Percentiles rank a stretch among this genome's conserved stretches.
Evolutionary conservation across 306 rosid genomes (phyloP).

Genomic region (Spatholobus suberectus): DNA sequence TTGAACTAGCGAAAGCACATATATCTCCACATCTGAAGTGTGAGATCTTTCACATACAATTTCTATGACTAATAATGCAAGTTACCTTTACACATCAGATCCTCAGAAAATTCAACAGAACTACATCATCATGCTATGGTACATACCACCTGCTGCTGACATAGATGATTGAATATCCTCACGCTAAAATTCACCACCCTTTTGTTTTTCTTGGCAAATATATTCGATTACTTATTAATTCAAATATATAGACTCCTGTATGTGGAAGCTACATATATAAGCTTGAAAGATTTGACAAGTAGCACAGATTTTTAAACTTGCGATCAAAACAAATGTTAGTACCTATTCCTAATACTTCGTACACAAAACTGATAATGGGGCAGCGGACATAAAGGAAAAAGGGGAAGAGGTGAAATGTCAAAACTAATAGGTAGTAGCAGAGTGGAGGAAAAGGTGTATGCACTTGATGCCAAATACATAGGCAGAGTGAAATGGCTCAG

Average conservation of each 20-base stretch:
- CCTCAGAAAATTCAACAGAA: not conserved
- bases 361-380: slow-evolving; percentile 38
- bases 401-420: slow-evolving; percentile 1
- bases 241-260: not conserved
- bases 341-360: not conserved
- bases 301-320: slow-evolving; percentile 16
- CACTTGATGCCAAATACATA: slow-evolving; percentile 20
- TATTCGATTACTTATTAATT: not conserved
- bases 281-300: not conserved
- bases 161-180: not conserved
- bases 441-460: slow-evolving; percentile 26
- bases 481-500: not conserved
- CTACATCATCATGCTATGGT: not conserved
- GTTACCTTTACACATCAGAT: slow-evolving; percentile 27
- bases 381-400: slow-evolving; percentile 32
- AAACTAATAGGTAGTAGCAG: not conserved
- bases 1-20: not conserved
- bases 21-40: not conserved
- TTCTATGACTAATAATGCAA: not conserved
- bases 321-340: slow-evolving; percentile 17
- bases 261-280: not conserved
- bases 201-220: not conserved
- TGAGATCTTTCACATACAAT: not conserved
- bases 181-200: not conserved
- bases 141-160: slow-evolving; percentile 21